phyloP scores from a whole-genome alignment of 768 basidiomycete species.

The Mycena amicta region DNA sequence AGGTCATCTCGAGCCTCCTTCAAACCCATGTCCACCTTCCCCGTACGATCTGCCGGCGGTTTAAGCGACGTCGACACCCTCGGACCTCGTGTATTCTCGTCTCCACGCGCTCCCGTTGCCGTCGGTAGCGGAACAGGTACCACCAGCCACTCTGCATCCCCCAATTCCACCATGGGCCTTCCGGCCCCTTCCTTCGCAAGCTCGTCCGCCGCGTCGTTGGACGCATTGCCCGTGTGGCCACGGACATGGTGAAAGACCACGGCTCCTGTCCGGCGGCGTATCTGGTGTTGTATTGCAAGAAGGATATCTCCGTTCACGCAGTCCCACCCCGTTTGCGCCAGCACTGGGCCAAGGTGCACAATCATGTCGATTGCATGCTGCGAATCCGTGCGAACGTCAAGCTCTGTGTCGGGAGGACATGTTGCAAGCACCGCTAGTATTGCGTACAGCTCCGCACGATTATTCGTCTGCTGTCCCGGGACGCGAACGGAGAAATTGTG shows the following conservation, averaged over 20 bases:
- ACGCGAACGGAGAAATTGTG: too few species aligned
- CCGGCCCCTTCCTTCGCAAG: slow-evolving; percentile 1
- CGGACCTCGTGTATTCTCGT: too few species aligned
- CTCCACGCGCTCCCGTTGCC: too few species aligned
- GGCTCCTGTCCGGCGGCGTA: not conserved
- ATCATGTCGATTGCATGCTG: slow-evolving; percentile 17
- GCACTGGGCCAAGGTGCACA: not conserved
- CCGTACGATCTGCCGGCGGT: not conserved
- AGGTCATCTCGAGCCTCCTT: not conserved
- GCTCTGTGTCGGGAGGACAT: too few species aligned
- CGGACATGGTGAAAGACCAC: slow-evolving; percentile 5
- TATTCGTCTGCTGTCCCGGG: too few species aligned
- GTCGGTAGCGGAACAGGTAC: not conserved
- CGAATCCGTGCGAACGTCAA: slow-evolving; percentile 10
- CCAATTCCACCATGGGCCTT: not conserved
- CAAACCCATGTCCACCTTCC: not conserved
- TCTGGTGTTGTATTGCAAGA: slow-evolving; percentile 7
- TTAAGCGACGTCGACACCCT: not conserved
- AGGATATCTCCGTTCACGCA: slow-evolving; percentile 21
- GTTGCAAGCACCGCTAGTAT: too few species aligned
- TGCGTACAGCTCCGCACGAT: too few species aligned
- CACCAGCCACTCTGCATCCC: not conserved
- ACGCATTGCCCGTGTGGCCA: not conserved
- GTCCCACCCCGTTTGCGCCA: slow-evolving; percentile 15
- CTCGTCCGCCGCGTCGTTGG: slow-evolving; percentile 5